phyloP scores from a whole-genome alignment of 83 land plant genomes.

The Picea abies region DNA sequence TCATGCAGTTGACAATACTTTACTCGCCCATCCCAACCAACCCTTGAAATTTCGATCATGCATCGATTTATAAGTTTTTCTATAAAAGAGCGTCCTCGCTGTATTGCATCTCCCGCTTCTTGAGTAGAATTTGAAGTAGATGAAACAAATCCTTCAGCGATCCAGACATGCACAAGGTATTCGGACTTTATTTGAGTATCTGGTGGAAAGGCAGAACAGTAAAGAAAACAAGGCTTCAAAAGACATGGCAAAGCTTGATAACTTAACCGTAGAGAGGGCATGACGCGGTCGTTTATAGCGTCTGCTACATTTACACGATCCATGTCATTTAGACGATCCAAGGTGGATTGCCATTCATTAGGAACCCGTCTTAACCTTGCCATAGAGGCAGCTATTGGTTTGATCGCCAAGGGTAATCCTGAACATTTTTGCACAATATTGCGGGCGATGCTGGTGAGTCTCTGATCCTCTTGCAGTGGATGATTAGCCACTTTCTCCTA shows the following conservation, averaged over 20 bases:
- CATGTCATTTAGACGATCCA: not conserved
- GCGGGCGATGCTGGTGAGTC: not conserved
- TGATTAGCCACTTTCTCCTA: not conserved
- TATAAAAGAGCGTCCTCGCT: not conserved
- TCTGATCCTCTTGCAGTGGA: not conserved
- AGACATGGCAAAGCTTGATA: not conserved
- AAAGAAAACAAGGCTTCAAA: conserved; percentile 10
- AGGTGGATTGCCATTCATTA: not conserved
- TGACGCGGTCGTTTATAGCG: not conserved
- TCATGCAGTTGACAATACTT: conserved; percentile 6
- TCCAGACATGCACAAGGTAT: not conserved
- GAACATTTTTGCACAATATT: not conserved
- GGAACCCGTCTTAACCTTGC: not conserved
- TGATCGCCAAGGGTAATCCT: not conserved
- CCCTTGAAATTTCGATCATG: not conserved
- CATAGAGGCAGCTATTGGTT: conserved; percentile 4
- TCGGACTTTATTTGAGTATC: not conserved
- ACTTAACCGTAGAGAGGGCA: not conserved
- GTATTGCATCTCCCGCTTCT: not conserved
- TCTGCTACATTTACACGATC: no score
- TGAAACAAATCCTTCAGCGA: not conserved
- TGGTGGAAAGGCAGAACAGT: not conserved
- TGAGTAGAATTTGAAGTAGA: not conserved
- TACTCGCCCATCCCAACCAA: not conserved
- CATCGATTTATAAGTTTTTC: not conserved